Conservation (phyloP, 345 rosid species). For the Kandelia obovata region DNA sequence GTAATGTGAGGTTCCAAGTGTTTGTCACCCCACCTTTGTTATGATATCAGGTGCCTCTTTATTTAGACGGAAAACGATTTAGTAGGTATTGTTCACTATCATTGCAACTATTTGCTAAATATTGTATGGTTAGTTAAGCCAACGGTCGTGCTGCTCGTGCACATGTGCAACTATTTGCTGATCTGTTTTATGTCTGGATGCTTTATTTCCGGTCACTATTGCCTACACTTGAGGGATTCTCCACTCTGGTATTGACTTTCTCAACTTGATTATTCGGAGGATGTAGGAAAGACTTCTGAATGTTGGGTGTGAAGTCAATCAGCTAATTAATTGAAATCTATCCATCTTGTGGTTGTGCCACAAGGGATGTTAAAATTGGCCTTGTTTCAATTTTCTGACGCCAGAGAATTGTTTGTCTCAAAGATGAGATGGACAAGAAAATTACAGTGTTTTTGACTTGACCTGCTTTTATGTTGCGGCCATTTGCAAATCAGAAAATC, state of each 20-base stretch:
- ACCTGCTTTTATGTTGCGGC: not conserved
- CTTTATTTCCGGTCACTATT: not conserved
- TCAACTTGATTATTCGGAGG: not conserved
- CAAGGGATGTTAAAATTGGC: not conserved
- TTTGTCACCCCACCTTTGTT: no score
- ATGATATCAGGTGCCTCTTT: no score
- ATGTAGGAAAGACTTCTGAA: not conserved
- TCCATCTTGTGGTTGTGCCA: slow-evolving; percentile 3
- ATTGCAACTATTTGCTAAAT: no score
- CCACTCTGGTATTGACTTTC: slow-evolving; percentile 1
- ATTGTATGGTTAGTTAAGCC: no score
- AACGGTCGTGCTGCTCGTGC: no score
- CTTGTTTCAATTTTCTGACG: not conserved
- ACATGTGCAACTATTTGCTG: not conserved
- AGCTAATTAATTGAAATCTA: not conserved
- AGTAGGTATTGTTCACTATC: no score
- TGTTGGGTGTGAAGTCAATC: not conserved
- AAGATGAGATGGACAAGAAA: not conserved
- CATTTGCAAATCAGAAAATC: not conserved
- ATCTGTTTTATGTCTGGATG: not conserved
- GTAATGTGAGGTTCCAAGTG: no score
- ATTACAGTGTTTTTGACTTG: not conserved
- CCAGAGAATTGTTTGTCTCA: not conserved
- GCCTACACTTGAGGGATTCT: not conserved
- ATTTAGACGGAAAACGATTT: no score